These are phyloP conservation scores for Stephanodiscus minutulus DNA, from an alignment of 108 stramenopile species.

Conservation along the genomic window DNA sequence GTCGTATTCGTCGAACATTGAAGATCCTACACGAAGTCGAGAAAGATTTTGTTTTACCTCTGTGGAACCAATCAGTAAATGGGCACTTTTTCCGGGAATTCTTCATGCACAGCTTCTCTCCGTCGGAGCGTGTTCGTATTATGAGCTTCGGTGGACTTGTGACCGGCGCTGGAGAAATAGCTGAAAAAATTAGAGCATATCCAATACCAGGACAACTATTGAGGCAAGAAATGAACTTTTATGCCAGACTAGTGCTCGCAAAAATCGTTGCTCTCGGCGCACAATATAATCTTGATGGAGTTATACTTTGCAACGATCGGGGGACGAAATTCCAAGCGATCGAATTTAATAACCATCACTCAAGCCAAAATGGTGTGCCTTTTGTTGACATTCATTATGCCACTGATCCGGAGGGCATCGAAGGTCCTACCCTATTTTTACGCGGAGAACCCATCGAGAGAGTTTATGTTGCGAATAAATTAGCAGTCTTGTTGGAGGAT, in stretches of 20 bases:
- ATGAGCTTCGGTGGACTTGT: neutral
- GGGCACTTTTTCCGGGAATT: slow-evolving; percentile 16
- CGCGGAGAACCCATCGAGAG: slow-evolving; percentile 23
- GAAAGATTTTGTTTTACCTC: neutral
- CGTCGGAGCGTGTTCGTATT: slow-evolving; percentile 13
- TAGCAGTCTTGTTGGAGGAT: slow-evolving; percentile 25
- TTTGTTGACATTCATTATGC: slow-evolving; percentile 27
- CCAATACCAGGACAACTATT: neutral
- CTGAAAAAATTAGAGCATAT: slow-evolving; percentile 3
- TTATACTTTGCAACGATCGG: slow-evolving; percentile 23
- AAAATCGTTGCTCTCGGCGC: slow-evolving; percentile 14
- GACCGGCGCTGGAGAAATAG: neutral
- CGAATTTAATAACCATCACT: slow-evolving; percentile 16
- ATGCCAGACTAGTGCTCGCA: slow-evolving; percentile 16
- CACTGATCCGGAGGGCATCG: slow-evolving; percentile 33
- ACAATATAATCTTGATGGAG: slow-evolving; percentile 17
- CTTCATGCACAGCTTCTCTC: slow-evolving; percentile 27
- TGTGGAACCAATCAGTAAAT: slow-evolving; percentile 8
- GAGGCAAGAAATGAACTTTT: slow-evolving; percentile 18
- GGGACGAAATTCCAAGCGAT: slow-evolving; percentile 38
- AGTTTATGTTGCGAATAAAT: slow-evolving; percentile 14
- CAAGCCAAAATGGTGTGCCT: slow-evolving; percentile 11
- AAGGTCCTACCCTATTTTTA: slow-evolving; percentile 17
- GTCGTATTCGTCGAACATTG: slow-evolving; percentile 16
- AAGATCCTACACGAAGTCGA: slow-evolving; percentile 8